A percentile compares a stretch with the other conserved stretches of the same genome.
These are phyloP conservation scores for Cornus suecica DNA, from an alignment of 148 eudicot genomes.

Conservation along the genomic window DNA sequence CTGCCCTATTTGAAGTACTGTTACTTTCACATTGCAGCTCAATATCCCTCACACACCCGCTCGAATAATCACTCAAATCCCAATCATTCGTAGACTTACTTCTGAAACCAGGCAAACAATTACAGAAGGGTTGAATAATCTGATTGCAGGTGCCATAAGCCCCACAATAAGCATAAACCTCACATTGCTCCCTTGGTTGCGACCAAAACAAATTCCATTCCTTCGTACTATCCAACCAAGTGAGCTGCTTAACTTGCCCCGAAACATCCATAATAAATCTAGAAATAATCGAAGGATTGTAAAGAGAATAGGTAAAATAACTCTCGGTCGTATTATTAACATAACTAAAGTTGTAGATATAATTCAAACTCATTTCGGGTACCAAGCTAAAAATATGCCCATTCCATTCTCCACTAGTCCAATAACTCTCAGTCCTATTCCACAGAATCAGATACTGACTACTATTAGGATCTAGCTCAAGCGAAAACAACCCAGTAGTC, in stretches of 20 bases:
- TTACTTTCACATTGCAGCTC: constrained; percentile 29
- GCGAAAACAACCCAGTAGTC: constrained; percentile 39
- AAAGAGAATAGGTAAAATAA: constrained; percentile 43
- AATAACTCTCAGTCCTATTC: constrained; percentile 30
- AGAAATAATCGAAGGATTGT: constrained; percentile 30
- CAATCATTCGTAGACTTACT: constrained; percentile 27
- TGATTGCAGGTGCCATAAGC: constrained; percentile 44
- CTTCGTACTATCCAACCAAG: constrained; percentile 35
- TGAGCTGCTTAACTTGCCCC: constrained; percentile 41
- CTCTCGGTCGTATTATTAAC: constrained; percentile 42
- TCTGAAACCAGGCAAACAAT: constrained; percentile 39
- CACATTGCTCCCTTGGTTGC: constrained; percentile 54
- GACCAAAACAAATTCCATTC: constrained; percentile 60
- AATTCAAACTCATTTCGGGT: constrained; percentile 55
- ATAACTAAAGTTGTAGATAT: constrained; percentile 50
- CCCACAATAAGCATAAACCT: constrained; percentile 57
- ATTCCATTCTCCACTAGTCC: constrained; percentile 50
- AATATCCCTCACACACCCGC: constrained; percentile 46
- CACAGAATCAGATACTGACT: constrained; percentile 37
- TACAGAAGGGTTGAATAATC: constrained; percentile 35
- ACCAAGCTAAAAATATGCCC: constrained; percentile 41
- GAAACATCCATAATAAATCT: constrained; percentile 51
- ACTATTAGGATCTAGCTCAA: constrained; percentile 31
- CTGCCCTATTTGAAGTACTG: constrained; percentile 18
- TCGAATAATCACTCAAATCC: constrained; percentile 48